Conservation (phyloP, 1,139 yeast species). For the Pichia norvegensis region DNA sequence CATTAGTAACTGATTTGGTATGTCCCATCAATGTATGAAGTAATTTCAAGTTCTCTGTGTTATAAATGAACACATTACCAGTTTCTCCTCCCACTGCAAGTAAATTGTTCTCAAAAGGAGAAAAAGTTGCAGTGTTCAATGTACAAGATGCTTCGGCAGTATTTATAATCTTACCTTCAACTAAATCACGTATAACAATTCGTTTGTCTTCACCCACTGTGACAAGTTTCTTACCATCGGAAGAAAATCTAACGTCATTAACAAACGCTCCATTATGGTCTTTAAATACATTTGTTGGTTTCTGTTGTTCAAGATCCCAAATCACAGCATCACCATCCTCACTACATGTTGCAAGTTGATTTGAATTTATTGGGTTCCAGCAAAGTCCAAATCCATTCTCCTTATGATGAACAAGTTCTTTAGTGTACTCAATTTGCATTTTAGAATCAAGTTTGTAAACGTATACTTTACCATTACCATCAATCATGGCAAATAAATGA, state of each 20-base stretch:
- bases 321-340: constrained; percentile 58
- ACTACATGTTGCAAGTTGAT: constrained; percentile 49
- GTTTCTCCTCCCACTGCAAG: constrained; percentile 64
- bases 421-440: constrained; percentile 11
- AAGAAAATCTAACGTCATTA: constrained; percentile 70
- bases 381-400: constrained; percentile 68
- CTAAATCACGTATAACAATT: constrained; percentile 38
- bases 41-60: constrained; percentile 42
- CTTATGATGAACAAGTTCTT: constrained; percentile 42
- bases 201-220: constrained; percentile 63
- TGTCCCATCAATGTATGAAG: constrained; percentile 76
- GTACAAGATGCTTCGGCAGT: constrained; percentile 31
- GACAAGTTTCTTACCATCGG: constrained; percentile 46
- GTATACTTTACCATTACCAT: constrained; percentile 65
- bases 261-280: constrained; percentile 47
- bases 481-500: constrained; percentile 63
- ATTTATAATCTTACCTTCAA: constrained; percentile 28
- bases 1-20: constrained; percentile 55
- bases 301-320: constrained; percentile 36
- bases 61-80: constrained; percentile 56
- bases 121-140: constrained; percentile 58
- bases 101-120: constrained; percentile 51
- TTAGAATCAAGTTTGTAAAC: constrained; percentile 43
- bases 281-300: constrained; percentile 28
- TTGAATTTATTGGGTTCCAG: constrained; percentile 47